Evolutionary conservation across 2,329 filamentous ascomycete species (phyloP).

Genomic region (Chrysoporthe puriensis): DNA sequence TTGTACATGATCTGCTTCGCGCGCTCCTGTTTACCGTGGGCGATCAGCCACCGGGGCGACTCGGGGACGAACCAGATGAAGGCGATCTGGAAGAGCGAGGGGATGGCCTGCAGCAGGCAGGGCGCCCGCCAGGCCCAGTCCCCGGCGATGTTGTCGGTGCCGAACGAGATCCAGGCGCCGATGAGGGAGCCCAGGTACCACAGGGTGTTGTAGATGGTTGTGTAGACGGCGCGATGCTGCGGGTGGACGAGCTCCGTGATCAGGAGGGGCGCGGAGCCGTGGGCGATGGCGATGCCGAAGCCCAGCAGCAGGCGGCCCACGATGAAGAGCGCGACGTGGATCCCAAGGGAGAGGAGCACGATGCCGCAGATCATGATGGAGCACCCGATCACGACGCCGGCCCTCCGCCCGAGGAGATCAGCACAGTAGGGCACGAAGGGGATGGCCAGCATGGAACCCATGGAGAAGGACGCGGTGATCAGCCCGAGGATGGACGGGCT

Average conservation of each 20-base stretch:
- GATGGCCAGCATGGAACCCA: conserved; percentile 50
- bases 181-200: conserved; percentile 37
- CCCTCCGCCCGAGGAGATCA: conserved; percentile 48
- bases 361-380: conserved; percentile 47
- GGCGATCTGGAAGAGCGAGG: conserved; percentile 59
- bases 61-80: conserved; percentile 73
- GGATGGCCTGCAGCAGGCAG: conserved; percentile 27
- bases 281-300: conserved; percentile 36
- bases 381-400: conserved; percentile 49
- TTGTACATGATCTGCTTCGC: conserved; percentile 30
- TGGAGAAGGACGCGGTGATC: conserved; percentile 48
- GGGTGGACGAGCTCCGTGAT: conserved; percentile 45
- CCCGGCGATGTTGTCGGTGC: conserved; percentile 30
- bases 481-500: conserved; percentile 43
- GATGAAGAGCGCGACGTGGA: conserved; percentile 45
- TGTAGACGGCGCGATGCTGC: conserved; percentile 40
- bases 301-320: conserved; percentile 43
- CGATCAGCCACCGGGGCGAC: conserved; percentile 67
- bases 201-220: conserved; percentile 39
- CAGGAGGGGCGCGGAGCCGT: conserved; percentile 32
- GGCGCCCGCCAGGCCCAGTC: conserved; percentile 25
- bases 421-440: conserved; percentile 50
- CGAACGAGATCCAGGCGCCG: conserved; percentile 33
- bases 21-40: conserved; percentile 55
- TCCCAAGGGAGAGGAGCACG: conserved; percentile 42